Evolutionary conservation across 768 basidiomycete species (phyloP).

Genomic region (Boletus rex-veris): DNA sequence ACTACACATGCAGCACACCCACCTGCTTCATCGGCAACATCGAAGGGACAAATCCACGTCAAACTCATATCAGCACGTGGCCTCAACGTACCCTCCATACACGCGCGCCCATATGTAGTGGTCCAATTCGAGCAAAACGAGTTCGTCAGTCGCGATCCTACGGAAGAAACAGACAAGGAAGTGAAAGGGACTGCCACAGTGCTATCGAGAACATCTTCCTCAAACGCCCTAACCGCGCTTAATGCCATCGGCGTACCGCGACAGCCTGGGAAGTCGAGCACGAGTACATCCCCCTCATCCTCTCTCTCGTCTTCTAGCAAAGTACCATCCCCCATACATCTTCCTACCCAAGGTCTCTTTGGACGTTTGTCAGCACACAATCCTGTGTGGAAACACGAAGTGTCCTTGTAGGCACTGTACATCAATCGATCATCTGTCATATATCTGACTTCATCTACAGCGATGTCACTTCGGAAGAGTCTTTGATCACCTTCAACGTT

Average conservation of each 20-base stretch:
- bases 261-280: conserved; percentile 40
- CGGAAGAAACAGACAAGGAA: conserved; percentile 81
- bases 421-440: conserved; percentile 4
- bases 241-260: conserved; percentile 56
- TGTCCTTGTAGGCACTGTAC: conserved; percentile 77
- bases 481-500: conserved; percentile 80
- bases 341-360: conserved; percentile 48
- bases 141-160: conserved; percentile 90
- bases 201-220: conserved; percentile 55
- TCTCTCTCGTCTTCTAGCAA: conserved; percentile 39
- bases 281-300: conserved; percentile 43
- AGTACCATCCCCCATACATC: conserved; percentile 28
- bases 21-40: conserved; percentile 33
- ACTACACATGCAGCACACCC: conserved; percentile 25
- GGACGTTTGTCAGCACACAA: conserved; percentile 72
- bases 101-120: conserved; percentile 86
- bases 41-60: conserved; percentile 83
- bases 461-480: conserved; percentile 89
- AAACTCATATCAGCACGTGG: conserved; percentile 91
- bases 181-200: conserved; percentile 74
- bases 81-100: conserved; percentile 65
- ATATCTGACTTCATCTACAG: conserved; percentile 42
- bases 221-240: conserved; percentile 62
- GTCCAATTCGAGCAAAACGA: conserved; percentile 99
- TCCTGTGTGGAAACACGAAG: conserved; percentile 99